These are phyloP conservation scores for Candida chilensis DNA, from an alignment of 805 yeast species.

Conservation along the genomic window DNA sequence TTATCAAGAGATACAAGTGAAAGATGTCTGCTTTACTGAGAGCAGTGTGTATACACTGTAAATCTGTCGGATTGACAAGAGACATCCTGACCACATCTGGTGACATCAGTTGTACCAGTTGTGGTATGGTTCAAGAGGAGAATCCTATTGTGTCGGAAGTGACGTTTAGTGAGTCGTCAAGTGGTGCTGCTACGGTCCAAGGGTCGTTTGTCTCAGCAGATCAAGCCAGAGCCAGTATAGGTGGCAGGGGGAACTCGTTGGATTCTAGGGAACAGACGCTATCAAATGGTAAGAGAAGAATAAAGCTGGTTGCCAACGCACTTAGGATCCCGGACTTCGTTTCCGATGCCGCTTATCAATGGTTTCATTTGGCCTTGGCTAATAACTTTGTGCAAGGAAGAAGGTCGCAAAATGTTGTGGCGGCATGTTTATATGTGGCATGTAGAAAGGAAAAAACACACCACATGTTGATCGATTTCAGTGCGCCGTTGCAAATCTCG, in stretches of 20 bases:
- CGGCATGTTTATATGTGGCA: conserved; percentile 90
- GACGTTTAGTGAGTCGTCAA: conserved; percentile 82
- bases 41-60: not conserved
- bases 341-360: conserved; percentile 77
- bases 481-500: conserved; percentile 80
- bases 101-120: conserved; percentile 68
- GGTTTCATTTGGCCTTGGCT: conserved; percentile 82
- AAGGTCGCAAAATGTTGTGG: conserved; percentile 87
- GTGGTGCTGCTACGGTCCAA: conserved; percentile 93
- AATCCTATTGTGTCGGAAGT: conserved; percentile 94
- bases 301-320: conserved; percentile 72
- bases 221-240: conserved; percentile 63
- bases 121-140: conserved; percentile 88
- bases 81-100: conserved; percentile 54
- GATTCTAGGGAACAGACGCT: conserved; percentile 88
- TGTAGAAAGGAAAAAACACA: conserved; percentile 88
- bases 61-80: conserved; percentile 29
- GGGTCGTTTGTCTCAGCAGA: conserved; percentile 91
- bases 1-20: too few species aligned
- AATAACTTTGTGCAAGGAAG: conserved; percentile 96
- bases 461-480: conserved; percentile 94
- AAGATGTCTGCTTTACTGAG: too few species aligned
- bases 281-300: conserved; percentile 71
- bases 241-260: conserved; percentile 63
- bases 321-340: conserved; percentile 76